phyloP scores from a whole-genome alignment of 305 asterid species.

The Solanum chacoense region DNA sequence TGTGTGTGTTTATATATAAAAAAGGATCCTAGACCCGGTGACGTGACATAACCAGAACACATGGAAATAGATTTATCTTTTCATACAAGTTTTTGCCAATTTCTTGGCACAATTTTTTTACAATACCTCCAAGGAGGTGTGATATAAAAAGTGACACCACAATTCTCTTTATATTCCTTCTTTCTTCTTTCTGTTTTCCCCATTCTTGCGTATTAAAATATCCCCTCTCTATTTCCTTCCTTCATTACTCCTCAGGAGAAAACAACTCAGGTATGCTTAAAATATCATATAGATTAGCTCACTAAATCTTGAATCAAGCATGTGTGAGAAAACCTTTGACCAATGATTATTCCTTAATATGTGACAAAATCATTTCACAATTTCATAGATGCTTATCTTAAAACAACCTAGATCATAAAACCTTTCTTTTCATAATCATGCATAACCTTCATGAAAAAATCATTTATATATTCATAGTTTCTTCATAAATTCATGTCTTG shows the following conservation, averaged over 20 bases:
- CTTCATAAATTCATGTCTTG: not conserved
- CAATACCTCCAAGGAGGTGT: not conserved
- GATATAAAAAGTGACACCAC: not conserved
- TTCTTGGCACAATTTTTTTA: not conserved
- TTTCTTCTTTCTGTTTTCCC: not conserved
- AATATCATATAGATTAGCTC: not conserved
- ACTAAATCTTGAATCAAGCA: not conserved
- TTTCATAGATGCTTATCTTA: not conserved
- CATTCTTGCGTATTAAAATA: not conserved
- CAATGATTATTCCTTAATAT: not conserved
- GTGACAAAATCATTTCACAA: not conserved
- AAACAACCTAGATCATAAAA: not conserved
- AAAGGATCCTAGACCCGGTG: not conserved
- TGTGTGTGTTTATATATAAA: no score
- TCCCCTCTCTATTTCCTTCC: not conserved
- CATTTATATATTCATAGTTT: not conserved
- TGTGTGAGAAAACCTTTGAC: not conserved
- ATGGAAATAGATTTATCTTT: not conserved
- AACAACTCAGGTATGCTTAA: not conserved
- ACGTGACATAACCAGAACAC: not conserved
- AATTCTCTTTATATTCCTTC: not conserved
- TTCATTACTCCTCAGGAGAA: not conserved
- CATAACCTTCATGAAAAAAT: not conserved
- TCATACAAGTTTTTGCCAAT: not conserved
- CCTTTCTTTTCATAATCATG: not conserved